These are phyloP conservation scores for Cutaneotrichosporon mucoides DNA, from an alignment of 1,284 basidiomycete species.

Conservation along the genomic window DNA sequence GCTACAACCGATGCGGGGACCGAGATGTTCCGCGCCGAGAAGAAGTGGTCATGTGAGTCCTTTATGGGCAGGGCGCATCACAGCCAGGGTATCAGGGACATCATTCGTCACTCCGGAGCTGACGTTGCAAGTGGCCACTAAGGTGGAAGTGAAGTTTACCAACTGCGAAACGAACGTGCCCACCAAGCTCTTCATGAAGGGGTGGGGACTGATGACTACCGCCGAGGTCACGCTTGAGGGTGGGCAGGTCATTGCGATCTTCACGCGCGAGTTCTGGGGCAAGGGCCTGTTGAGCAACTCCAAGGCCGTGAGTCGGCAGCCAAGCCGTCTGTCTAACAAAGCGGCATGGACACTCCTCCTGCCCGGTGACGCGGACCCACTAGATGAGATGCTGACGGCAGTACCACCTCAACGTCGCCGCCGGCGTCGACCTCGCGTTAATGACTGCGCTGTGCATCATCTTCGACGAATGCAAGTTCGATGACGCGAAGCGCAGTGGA, in stretches of 20 bases:
- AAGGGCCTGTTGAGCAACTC: constrained; percentile 1
- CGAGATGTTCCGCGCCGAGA: background rate
- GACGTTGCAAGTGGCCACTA: constrained; percentile 1
- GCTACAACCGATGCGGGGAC: background rate
- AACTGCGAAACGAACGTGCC: background rate
- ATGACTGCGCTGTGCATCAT: constrained; percentile 6
- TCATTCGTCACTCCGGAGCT: background rate
- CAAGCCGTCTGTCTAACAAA: no score
- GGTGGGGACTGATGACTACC: background rate
- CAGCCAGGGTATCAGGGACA: no score
- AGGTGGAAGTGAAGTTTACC: background rate
- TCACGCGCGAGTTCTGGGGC: constrained; percentile 7
- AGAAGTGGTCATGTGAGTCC: constrained; percentile 6
- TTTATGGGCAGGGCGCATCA: no score
- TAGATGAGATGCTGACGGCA: no score
- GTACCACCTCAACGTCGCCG: constrained; percentile 8
- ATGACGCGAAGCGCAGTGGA: background rate
- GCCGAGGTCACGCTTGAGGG: background rate
- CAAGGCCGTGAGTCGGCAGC: constrained; percentile 2
- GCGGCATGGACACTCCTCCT: no score
- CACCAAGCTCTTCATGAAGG: background rate
- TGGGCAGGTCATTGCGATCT: background rate
- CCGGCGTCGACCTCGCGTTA: constrained; percentile 5
- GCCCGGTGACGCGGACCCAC: no score
- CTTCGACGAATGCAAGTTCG: constrained; percentile 6